phyloP scores from a whole-genome alignment of 805 yeast genomes.

The Debaryomyces tyrocola region DNA sequence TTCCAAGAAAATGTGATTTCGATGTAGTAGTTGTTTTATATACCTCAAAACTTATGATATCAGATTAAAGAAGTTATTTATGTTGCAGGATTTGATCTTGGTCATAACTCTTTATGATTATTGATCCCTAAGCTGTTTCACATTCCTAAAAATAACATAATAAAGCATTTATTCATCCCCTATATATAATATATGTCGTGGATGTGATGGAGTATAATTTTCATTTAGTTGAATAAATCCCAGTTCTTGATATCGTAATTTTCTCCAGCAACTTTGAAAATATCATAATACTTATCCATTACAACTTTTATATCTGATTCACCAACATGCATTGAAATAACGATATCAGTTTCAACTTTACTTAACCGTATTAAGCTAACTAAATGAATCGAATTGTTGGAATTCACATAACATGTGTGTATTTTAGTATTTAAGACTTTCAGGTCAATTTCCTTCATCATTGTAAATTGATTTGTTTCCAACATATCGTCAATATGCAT shows the following conservation, averaged over 20 bases:
- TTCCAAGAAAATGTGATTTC: too few species aligned
- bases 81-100: too few species aligned
- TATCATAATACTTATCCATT: constrained; percentile 14
- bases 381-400: constrained; percentile 36
- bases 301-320: constrained; percentile 9
- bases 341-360: constrained; percentile 56
- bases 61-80: too few species aligned
- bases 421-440: constrained; percentile 2
- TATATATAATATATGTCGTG: neutral
- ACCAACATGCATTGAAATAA: constrained; percentile 52
- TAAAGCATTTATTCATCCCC: too few species aligned
- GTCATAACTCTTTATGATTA: too few species aligned
- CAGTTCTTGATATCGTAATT: constrained; percentile 45
- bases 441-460: constrained; percentile 8
- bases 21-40: too few species aligned
- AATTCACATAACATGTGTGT: neutral
- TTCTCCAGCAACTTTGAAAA: constrained; percentile 27
- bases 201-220: neutral
- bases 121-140: too few species aligned
- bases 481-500: constrained; percentile 59
- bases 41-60: too few species aligned
- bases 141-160: too few species aligned
- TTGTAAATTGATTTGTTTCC: constrained; percentile 13
- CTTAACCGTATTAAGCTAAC: constrained; percentile 57
- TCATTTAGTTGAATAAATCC: constrained; percentile 40